Conservation (phyloP, 495 filamentous ascomycete genomes). For the Aspergillus asperescens region DNA sequence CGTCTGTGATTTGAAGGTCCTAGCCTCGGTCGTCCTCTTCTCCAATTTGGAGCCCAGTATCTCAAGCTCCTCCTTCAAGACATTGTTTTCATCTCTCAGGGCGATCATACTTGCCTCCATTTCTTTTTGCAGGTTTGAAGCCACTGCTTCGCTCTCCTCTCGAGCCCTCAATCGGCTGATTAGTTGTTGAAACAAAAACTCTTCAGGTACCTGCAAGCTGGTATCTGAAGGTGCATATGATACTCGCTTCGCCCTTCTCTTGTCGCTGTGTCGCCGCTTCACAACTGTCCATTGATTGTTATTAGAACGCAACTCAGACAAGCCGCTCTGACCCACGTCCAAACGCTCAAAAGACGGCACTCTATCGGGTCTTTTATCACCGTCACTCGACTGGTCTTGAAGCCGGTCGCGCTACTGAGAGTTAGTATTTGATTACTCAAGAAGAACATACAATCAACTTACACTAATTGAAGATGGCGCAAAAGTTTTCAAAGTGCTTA, state of each 20-base stretch:
- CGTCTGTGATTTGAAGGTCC: conserved; percentile 19
- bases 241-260: conserved; percentile 6
- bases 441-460: not conserved
- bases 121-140: conserved; percentile 21
- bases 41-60: conserved; percentile 13
- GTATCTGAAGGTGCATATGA: not conserved
- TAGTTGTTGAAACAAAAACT: conserved; percentile 36
- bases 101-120: conserved; percentile 21
- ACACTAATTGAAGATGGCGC: not conserved
- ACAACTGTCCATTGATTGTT: conserved; percentile 10
- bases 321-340: not conserved
- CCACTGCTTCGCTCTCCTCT: conserved; percentile 30
- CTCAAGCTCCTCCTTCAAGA: conserved; percentile 19
- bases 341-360: not conserved
- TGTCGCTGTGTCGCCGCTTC: conserved; percentile 18
- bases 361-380: too few relatives aligned
- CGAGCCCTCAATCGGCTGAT: conserved; percentile 31
- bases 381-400: not conserved
- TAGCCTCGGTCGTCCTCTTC: conserved; percentile 18
- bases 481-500: too few relatives aligned
- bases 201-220: conserved; percentile 24
- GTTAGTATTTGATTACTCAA: not conserved
- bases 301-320: not conserved
- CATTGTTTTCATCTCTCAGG: conserved; percentile 27
- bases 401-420: not conserved